These are phyloP conservation scores for Fagus sylvatica DNA, from an alignment of 306 rosid genomes.

Conservation along the genomic window DNA sequence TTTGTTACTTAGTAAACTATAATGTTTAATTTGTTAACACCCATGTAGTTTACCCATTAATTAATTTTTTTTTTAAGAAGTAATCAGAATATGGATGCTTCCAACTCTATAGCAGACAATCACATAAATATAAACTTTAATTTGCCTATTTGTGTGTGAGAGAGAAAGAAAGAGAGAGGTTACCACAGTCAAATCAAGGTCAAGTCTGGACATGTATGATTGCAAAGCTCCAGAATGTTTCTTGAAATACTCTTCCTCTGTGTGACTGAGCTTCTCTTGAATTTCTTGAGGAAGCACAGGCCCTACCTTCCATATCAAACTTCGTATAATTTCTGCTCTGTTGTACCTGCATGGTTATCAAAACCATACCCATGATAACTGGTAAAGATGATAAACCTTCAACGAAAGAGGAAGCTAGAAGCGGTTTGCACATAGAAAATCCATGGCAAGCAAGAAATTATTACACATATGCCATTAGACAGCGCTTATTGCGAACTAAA, in stretches of 20 bases:
- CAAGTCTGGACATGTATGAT: constrained; percentile 57
- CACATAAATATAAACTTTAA: background rate
- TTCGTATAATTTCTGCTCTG: constrained; percentile 62
- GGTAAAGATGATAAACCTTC: background rate
- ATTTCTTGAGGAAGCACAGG: constrained; percentile 68
- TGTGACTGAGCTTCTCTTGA: constrained; percentile 67
- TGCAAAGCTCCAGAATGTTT: constrained; percentile 65
- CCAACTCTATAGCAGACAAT: background rate
- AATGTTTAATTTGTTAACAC: too few species aligned
- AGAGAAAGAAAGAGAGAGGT: constrained; percentile 23
- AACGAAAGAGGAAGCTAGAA: background rate
- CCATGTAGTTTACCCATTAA: too few species aligned
- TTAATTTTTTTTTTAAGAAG: background rate
- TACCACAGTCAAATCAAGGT: constrained; percentile 86
- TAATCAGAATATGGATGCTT: background rate
- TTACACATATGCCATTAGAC: constrained; percentile 79
- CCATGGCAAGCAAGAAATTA: constrained; percentile 10
- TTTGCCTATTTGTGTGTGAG: background rate
- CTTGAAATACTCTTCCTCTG: constrained; percentile 73
- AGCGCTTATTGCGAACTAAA: constrained; percentile 80
- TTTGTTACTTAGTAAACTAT: too few species aligned
- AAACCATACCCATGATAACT: constrained; percentile 5
- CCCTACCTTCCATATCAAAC: constrained; percentile 83
- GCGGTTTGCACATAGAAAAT: background rate
- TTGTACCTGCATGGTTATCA: constrained; percentile 47